phyloP scores from a whole-genome alignment of 305 asterid genomes.

The Fraxinus greggii region DNA sequence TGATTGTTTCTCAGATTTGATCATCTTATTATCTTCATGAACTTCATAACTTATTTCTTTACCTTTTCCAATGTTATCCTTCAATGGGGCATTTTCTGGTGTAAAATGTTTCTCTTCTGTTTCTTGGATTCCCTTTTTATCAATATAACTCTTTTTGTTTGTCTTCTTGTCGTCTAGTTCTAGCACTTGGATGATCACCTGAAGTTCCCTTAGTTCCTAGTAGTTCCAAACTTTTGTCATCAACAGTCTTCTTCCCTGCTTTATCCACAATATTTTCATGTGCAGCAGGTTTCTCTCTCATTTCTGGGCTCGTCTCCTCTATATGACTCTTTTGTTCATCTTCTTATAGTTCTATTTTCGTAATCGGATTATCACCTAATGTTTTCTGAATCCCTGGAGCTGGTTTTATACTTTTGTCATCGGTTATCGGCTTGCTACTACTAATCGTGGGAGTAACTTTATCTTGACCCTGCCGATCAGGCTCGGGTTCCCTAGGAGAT shows the following conservation, averaged over 20 bases:
- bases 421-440: not conserved
- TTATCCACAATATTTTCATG: not conserved
- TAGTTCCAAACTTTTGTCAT: conserved; percentile 22
- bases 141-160: not conserved
- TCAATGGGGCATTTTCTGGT: not conserved
- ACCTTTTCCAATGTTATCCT: not conserved
- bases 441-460: not conserved
- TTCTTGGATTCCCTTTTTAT: not conserved
- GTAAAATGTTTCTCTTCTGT: conserved; percentile 21
- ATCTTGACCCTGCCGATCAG: not conserved
- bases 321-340: not conserved
- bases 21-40: conserved; percentile 14
- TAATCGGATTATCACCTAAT: conserved; percentile 2
- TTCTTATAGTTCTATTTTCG: not conserved
- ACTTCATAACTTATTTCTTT: conserved; percentile 29
- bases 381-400: not conserved
- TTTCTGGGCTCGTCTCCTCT: conserved; percentile 13
- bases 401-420: not conserved
- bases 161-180: not conserved
- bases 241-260: not conserved
- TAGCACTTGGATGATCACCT: conserved; percentile 10
- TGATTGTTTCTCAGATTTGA: conserved; percentile 19
- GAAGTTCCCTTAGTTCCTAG: not conserved
- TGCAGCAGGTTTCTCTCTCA: not conserved
- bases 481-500: not conserved